Conservation (phyloP, 2,329 filamentous ascomycete species). For the Fusarium sp. region DNA sequence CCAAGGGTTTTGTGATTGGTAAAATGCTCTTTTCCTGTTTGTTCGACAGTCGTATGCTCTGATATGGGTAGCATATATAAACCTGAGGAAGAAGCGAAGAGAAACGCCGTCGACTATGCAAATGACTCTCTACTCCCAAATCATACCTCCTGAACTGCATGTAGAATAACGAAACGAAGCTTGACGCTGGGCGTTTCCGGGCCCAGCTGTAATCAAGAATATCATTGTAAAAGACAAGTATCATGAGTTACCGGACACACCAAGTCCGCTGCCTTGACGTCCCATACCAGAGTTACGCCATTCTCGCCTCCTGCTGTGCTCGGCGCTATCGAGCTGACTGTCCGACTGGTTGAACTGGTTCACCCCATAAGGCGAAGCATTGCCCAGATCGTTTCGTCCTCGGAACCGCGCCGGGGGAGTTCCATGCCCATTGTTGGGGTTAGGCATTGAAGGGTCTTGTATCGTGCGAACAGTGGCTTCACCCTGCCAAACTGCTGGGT, state of each 20-base stretch:
- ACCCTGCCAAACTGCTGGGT: slow-evolving; percentile 82
- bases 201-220: slow-evolving; percentile 29
- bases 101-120: slow-evolving; percentile 52
- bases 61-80: slow-evolving; percentile 12
- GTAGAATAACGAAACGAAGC: slow-evolving; percentile 30
- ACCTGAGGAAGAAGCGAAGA: slow-evolving; percentile 34
- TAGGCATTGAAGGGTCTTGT: slow-evolving; percentile 61
- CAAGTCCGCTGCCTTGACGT: slow-evolving; percentile 58
- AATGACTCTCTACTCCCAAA: slow-evolving; percentile 46
- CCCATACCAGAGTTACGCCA: slow-evolving; percentile 67
- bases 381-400: slow-evolving; percentile 53
- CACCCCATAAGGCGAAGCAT: slow-evolving; percentile 54
- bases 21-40: slow-evolving; percentile 30
- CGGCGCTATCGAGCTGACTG: slow-evolving; percentile 49
- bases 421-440: slow-evolving; percentile 50
- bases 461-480: slow-evolving; percentile 86
- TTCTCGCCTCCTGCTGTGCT: slow-evolving; percentile 58
- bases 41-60: slow-evolving; percentile 8
- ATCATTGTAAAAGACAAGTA: slow-evolving; percentile 22
- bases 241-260: slow-evolving; percentile 57
- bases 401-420: slow-evolving; percentile 61
- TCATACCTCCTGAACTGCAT: slow-evolving; percentile 42
- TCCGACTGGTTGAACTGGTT: slow-evolving; percentile 56
- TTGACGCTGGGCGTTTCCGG: slow-evolving; percentile 14
- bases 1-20: slow-evolving; percentile 13